phyloP scores from a whole-genome alignment of 2,329 filamentous ascomycete genomes.

The Venturia effusa region DNA sequence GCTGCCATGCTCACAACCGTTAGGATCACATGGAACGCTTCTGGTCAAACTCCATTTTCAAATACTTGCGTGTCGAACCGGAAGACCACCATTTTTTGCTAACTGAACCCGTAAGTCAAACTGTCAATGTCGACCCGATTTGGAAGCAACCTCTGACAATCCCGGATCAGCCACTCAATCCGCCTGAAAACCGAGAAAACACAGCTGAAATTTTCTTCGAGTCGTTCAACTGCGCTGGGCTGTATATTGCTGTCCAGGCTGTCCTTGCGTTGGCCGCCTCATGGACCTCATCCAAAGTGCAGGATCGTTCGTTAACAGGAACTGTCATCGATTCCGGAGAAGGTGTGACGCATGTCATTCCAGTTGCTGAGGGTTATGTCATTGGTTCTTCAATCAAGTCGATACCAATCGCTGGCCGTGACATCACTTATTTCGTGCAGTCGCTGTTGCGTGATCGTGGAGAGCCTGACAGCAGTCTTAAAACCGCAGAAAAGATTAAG shows the following conservation, averaged over 20 bases:
- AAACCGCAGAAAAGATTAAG: slow-evolving; percentile 97
- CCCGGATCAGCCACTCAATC: slow-evolving; percentile 69
- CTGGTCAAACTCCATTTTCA: slow-evolving; percentile 99
- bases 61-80: slow-evolving; percentile 93
- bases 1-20: slow-evolving; percentile 14
- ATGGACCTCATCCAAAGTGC: slow-evolving; percentile 97
- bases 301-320: slow-evolving; percentile 88
- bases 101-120: slow-evolving; percentile 71
- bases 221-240: slow-evolving; percentile 97
- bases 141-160: neutral
- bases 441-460: slow-evolving; percentile 90
- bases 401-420: slow-evolving; percentile 92
- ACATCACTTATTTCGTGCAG: slow-evolving; percentile 98
- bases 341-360: slow-evolving; percentile 97
- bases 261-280: slow-evolving; percentile 93
- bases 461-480: slow-evolving; percentile 91
- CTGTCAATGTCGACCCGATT: slow-evolving; percentile 9
- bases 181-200: slow-evolving; percentile 96
- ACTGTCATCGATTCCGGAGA: slow-evolving; percentile 98
- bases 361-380: slow-evolving; percentile 95
- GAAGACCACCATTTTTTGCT: slow-evolving; percentile 98
- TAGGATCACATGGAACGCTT: slow-evolving; percentile 99
- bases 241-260: slow-evolving; percentile 97
- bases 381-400: slow-evolving; percentile 99
- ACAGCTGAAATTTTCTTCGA: slow-evolving; percentile 99